Evolutionary conservation across 768 basidiomycete species (phyloP).

Genomic region (Mycena galopus): DNA sequence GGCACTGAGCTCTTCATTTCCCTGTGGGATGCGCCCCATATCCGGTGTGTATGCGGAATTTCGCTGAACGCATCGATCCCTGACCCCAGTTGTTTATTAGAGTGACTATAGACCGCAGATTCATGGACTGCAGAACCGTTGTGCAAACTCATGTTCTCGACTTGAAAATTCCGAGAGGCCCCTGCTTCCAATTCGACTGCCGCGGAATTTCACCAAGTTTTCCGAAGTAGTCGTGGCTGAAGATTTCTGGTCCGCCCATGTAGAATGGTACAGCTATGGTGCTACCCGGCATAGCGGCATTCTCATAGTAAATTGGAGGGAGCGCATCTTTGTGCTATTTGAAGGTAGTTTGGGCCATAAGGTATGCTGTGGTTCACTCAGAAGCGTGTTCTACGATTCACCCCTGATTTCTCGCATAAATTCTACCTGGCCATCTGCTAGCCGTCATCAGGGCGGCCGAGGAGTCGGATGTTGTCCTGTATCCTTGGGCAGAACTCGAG

Average conservation of each 20-base stretch:
- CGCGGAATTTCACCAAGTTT: not conserved
- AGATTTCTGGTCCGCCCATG: conserved; percentile 14
- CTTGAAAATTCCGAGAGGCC: conserved; percentile 6
- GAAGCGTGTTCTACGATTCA: too few relatives aligned
- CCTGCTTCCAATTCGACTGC: conserved; percentile 3
- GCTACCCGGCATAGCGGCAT: not conserved
- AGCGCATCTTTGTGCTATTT: too few relatives aligned
- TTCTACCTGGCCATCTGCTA: conserved; percentile 8
- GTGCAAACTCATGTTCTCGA: not conserved
- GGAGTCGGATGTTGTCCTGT: not conserved
- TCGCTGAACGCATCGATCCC: not conserved
- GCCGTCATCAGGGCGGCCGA: not conserved
- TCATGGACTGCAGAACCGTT: not conserved
- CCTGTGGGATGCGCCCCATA: not conserved
- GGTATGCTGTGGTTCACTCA: too few relatives aligned
- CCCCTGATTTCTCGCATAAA: not conserved
- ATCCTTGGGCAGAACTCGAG: not conserved
- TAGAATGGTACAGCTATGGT: not conserved
- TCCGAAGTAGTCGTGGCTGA: conserved; percentile 10
- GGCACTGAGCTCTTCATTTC: conserved; percentile 1
- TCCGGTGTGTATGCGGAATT: conserved; percentile 11
- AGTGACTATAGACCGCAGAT: not conserved
- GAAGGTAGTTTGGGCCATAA: too few relatives aligned
- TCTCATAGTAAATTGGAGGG: too few relatives aligned
- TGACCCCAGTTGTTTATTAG: not conserved